Evolutionary conservation across 202 grass and related monocot genomes (phyloP).

Genomic region (Elaeis oleifera): DNA sequence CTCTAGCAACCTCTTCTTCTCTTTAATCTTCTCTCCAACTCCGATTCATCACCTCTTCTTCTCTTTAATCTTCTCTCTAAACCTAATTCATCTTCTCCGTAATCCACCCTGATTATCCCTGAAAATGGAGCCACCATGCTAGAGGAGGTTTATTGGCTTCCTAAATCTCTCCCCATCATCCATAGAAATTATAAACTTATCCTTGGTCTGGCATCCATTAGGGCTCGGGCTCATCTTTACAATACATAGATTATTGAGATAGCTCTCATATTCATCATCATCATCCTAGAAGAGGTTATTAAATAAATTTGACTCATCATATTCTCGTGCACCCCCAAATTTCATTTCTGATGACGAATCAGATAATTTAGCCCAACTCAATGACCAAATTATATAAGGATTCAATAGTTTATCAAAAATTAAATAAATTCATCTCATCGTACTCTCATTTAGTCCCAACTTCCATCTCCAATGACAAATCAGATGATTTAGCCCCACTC

Average conservation of each 20-base stretch:
- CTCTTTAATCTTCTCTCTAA: no score
- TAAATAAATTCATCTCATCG: conserved; percentile 55
- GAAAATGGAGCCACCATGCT: no score
- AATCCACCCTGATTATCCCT: no score
- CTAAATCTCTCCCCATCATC: conserved; percentile 21
- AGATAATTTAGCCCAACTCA: no score
- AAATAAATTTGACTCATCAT: no score
- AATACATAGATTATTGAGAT: conserved; percentile 25
- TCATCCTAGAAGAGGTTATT: conserved; percentile 66
- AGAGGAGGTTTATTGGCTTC: background rate
- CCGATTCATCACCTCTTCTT: no score
- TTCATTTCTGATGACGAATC: no score
- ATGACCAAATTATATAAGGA: no score
- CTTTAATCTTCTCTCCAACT: no score
- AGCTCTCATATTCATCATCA: conserved; percentile 31
- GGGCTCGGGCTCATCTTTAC: conserved; percentile 20
- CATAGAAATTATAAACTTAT: conserved; percentile 57
- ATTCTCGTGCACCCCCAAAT: no score
- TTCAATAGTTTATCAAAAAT: background rate
- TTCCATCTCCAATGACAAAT: conserved; percentile 73
- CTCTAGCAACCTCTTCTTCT: no score
- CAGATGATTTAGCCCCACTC: conserved; percentile 33
- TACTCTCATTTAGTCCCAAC: conserved; percentile 70
- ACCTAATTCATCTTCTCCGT: no score
- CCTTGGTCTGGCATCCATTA: conserved; percentile 35